Evolutionary conservation across 2,329 filamentous ascomycete genomes (phyloP).

Genomic region (Penicillium polonicum): DNA sequence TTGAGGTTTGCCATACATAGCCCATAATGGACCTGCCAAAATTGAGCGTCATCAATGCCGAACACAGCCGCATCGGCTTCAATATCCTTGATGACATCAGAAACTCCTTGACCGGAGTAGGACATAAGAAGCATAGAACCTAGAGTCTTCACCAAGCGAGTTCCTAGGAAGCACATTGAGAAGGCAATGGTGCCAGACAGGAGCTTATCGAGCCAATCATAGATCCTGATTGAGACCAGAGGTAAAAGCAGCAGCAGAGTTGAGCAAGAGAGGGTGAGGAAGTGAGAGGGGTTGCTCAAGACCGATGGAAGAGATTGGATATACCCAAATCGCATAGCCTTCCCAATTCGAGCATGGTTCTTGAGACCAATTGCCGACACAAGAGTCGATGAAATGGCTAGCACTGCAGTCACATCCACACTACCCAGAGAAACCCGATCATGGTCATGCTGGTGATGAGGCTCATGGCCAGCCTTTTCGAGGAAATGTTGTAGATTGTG

Average conservation of each 20-base stretch:
- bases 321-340: conserved; percentile 82
- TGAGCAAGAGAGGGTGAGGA: conserved; percentile 87
- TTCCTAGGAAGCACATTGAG: conserved; percentile 84
- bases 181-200: conserved; percentile 79
- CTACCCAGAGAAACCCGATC: conserved; percentile 69
- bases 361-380: conserved; percentile 82
- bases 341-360: conserved; percentile 89
- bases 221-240: conserved; percentile 75
- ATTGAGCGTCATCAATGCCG: conserved; percentile 82
- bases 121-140: conserved; percentile 97
- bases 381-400: conserved; percentile 78
- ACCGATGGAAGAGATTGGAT: conserved; percentile 78
- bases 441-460: conserved; percentile 69
- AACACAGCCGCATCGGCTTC: conserved; percentile 74
- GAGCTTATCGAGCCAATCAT: conserved; percentile 77
- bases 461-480: conserved; percentile 70
- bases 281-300: conserved; percentile 93
- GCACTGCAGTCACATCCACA: conserved; percentile 75
- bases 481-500: conserved; percentile 93
- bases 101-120: conserved; percentile 63
- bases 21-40: conserved; percentile 98
- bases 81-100: conserved; percentile 79
- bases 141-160: conserved; percentile 78
- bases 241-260: conserved; percentile 76
- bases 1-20: conserved; percentile 94